Evolutionary conservation across 768 basidiomycete genomes (phyloP), one percentile per base, ranked within the genome.

Genomic region (Amanita muscaria): DNA sequence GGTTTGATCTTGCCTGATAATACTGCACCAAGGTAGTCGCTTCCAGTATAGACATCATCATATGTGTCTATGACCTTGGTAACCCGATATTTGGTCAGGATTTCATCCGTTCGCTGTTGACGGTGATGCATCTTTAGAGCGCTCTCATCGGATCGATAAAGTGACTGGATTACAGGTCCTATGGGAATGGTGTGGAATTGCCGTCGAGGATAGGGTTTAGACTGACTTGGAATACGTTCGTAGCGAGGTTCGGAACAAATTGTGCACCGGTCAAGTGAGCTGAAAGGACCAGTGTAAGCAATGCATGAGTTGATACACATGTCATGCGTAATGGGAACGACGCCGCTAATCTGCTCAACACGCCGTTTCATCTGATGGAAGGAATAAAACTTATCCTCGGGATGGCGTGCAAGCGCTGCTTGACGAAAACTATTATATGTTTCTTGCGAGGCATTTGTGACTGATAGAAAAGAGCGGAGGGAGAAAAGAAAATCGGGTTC

Each of bases 221-320:
- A 8, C 4, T 32, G 8, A 5, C 10, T 18, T 10, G 8, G 11
- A n/a, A n/a, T n/a, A n/a, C n/a, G n/a, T n/a, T 42, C 5, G 21
- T 42, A 42, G 8, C 53, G 0, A 55, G 43, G 3, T 53, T 21
- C 0, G 33, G 33, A 14, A 53, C 63, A 0, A 62, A 61, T 54
- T 66, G 11, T 56, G 62, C 31, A 59, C 42, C n/a, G n/a, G n/a
- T n/a, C n/a, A n/a, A n/a, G n/a, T n/a, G n/a, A n/a, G n/a, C n/a
- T n/a, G n/a, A n/a, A n/a, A n/a, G n/a, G n/a, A n/a, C n/a, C n/a
- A n/a, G n/a, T n/a, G n/a, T n/a, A n/a, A n/a, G n/a, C n/a, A n/a
- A 42, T 65, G 18, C n/a, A 68, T 0, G 56, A 53, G 5, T 70
- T 58, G 0, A 54, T 46, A 39, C 72, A 76, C 71, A 74, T 75